phyloP scores from a whole-genome alignment of 768 basidiomycete species.

The Leucogyrophana mollusca region DNA sequence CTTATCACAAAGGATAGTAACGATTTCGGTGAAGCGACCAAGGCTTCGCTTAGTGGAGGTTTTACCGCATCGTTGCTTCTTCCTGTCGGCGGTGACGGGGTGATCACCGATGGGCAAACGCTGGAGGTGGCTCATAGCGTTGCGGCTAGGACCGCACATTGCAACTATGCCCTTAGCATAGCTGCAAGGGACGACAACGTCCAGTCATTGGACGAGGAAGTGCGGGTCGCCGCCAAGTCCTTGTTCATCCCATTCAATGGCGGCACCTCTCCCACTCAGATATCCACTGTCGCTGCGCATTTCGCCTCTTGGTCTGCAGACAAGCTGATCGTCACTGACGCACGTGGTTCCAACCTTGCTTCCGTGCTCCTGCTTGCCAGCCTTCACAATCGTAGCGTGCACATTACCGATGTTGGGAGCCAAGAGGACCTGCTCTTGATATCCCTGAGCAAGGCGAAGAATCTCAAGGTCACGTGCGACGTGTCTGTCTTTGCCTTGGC shows the following conservation, averaged over 20 bases:
- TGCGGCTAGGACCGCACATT: constrained; percentile 64
- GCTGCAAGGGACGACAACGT: constrained; percentile 72
- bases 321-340: constrained; percentile 93
- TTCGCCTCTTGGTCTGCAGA: constrained; percentile 89
- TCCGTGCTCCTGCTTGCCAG: constrained; percentile 93
- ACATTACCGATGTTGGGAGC: constrained; percentile 86
- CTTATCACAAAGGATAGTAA: constrained; percentile 50
- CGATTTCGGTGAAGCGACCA: constrained; percentile 58
- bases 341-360: constrained; percentile 87
- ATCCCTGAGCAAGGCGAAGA: constrained; percentile 90
- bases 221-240: constrained; percentile 77
- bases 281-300: constrained; percentile 79
- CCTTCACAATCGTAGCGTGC: constrained; percentile 83
- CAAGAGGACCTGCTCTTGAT: constrained; percentile 89
- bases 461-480: constrained; percentile 94
- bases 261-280: constrained; percentile 45
- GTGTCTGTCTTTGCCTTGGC: constrained; percentile 91
- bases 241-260: constrained; percentile 81
- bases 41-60: constrained; percentile 85
- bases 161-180: constrained; percentile 85
- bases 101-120: constrained; percentile 64
- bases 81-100: constrained; percentile 61
- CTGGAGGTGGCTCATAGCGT: constrained; percentile 71
- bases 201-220: constrained; percentile 64
- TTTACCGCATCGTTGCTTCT: constrained; percentile 85